A percentile compares a stretch with the other conserved stretches of the same genome.
phyloP scores from a whole-genome alignment of 768 basidiomycete genomes.

The Tulasnella calospora region DNA sequence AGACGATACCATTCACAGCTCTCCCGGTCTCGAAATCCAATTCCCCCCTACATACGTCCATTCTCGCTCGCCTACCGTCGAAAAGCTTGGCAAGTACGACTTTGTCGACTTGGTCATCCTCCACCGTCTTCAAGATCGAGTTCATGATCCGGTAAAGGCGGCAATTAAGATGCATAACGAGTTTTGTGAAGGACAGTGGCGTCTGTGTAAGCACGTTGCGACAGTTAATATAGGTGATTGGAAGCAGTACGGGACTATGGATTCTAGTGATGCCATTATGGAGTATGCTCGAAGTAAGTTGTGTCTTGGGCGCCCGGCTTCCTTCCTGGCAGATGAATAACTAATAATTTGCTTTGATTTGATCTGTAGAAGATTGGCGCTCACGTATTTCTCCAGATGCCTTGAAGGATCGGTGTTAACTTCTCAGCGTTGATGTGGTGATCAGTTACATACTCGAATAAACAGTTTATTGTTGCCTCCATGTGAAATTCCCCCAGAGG shows the following conservation, averaged over 20 bases:
- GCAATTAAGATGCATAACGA: neutral
- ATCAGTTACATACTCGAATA: too few relatives aligned
- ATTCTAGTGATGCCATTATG: neutral
- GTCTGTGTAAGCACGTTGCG: neutral
- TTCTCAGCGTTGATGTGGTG: neutral
- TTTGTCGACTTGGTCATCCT: constrained; percentile 5
- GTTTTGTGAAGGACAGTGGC: neutral
- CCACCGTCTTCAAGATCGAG: neutral
- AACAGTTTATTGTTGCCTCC: too few relatives aligned
- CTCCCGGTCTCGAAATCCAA: neutral
- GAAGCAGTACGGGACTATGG: neutral
- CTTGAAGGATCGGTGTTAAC: neutral
- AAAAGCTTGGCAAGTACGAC: neutral
- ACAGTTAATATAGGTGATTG: neutral
- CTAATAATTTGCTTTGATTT: too few relatives aligned
- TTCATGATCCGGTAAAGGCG: neutral
- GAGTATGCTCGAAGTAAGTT: neutral
- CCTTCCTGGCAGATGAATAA: neutral
- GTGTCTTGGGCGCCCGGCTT: neutral
- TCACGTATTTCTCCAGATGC: neutral
- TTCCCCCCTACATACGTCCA: neutral
- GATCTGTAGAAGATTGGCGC: too few relatives aligned
- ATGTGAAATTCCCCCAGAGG: too few relatives aligned
- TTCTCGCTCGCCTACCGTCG: neutral
- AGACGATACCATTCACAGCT: neutral